Evolutionary conservation across 345 rosid genomes (phyloP), one percentile per base, ranked within the genome.

Genomic region (Cardamine occulta): DNA sequence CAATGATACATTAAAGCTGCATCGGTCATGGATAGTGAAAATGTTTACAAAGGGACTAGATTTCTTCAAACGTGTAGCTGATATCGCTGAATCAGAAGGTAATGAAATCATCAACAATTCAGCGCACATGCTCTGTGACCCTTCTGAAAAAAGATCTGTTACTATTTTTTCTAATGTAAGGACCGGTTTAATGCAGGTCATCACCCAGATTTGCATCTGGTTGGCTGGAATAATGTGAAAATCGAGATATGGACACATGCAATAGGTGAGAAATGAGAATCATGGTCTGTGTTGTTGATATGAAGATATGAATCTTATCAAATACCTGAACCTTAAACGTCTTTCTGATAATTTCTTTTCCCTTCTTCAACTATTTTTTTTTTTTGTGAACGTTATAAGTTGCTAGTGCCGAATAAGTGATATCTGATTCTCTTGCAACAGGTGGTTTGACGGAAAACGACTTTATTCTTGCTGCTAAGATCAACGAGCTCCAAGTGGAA

Each of bases 191-290:
- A 45, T 84, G 87, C 87, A 92, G 98, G 97, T 71, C 98, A 95
- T 85, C 99, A 89, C 85, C 99, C 98, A 39, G 96, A 95, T 82
- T 88, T 95, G 79, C 99, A 95, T 87, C 96, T 95, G 63, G 93
- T 90, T 10, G 94, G 97, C 73, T 95, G 99, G 99, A 95, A 95
- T 82, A 88, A 89, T 82, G 85, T 92, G 7, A 89, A 84, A 42
- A 83, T 95, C 59, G 99, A 95, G 83, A 89, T 92, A 79, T 90
- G 99, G 91, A 92, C 99, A 0, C 98, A 92, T 84, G 88, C 96
- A 2, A 84, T 88, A 74, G 99, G 99, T 90, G 78, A 89, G 86
- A 13, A 69, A 97, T 90, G 78, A 89, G 86, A 14, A 69, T n/a
- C 48, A 24, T 60, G 57, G 55, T 55, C 29, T 75, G 2, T 19